phyloP scores from a whole-genome alignment of 495 filamentous ascomycete genomes.

The Aspergillus indologenus region DNA sequence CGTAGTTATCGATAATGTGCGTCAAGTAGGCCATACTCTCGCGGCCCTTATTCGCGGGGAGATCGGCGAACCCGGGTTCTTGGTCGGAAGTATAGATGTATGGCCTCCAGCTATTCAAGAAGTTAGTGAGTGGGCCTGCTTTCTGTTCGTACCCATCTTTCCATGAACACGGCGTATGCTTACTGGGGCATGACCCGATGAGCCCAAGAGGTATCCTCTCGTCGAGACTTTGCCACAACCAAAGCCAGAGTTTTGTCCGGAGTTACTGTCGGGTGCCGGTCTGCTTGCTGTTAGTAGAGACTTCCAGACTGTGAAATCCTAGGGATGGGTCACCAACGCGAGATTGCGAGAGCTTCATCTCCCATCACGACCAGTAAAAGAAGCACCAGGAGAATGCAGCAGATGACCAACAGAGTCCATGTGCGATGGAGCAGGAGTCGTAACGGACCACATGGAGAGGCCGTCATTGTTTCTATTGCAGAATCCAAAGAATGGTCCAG shows the following conservation, averaged over 20 bases:
- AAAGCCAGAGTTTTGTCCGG: not conserved
- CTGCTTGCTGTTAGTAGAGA: not conserved
- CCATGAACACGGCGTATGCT: not conserved
- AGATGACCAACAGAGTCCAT: not conserved
- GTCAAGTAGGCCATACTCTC: constrained; percentile 40
- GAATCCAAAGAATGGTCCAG: not conserved
- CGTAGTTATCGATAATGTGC: constrained; percentile 42
- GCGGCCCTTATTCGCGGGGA: constrained; percentile 34
- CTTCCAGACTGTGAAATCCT: not conserved
- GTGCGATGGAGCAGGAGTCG: not conserved
- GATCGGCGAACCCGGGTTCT: constrained; percentile 33
- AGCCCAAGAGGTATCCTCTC: constrained; percentile 15
- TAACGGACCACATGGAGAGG: not conserved
- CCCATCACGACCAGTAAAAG: not conserved
- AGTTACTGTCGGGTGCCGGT: not conserved
- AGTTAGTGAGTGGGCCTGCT: not conserved
- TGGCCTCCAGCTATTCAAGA: not conserved
- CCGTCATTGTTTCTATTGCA: not conserved
- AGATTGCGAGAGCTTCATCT: not conserved
- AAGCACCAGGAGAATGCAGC: not conserved
- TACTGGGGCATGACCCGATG: constrained; percentile 5
- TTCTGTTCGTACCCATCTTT: not conserved
- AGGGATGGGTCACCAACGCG: not conserved
- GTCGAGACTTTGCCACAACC: constrained; percentile 11
- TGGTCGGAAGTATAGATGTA: constrained; percentile 55